These are phyloP conservation scores for Jatropha curcas DNA, from an alignment of 345 rosid species.

Conservation along the genomic window DNA sequence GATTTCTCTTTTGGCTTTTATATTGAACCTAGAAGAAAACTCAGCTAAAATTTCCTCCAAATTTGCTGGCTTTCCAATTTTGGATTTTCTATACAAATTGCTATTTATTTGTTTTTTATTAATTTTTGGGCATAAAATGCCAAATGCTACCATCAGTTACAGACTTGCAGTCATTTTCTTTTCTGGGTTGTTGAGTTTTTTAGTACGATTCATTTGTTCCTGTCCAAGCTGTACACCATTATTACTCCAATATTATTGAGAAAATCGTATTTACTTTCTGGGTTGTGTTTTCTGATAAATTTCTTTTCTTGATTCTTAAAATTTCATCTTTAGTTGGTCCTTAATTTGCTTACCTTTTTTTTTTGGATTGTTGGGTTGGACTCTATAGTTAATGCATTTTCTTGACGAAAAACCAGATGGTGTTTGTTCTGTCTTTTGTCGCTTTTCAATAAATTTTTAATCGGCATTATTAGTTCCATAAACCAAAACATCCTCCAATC, in stretches of 20 bases:
- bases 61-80: constrained; percentile 11
- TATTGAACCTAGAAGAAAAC: neutral
- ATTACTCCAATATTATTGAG: constrained; percentile 13
- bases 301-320: constrained; percentile 6
- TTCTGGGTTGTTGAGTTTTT: constrained; percentile 29
- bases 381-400: constrained; percentile 7
- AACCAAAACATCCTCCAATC: constrained; percentile 16
- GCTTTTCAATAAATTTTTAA: constrained; percentile 2
- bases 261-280: constrained; percentile 11
- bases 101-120: constrained; percentile 16
- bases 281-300: neutral
- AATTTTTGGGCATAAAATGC: constrained; percentile 11
- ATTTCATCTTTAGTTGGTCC: neutral
- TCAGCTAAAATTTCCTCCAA: constrained; percentile 6
- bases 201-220: constrained; percentile 10
- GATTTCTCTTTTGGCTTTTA: constrained; percentile 2
- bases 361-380: neutral
- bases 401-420: constrained; percentile 11
- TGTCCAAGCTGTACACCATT: constrained; percentile 38
- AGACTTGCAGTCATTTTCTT: constrained; percentile 20
- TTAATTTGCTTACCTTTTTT: constrained; percentile 2
- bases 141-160: constrained; percentile 8
- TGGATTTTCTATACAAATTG: constrained; percentile 15
- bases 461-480: constrained; percentile 17
- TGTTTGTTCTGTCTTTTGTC: constrained; percentile 24